Percentiles rank a stretch among this genome's conserved stretches.
These are phyloP conservation scores for Murraya koenigii DNA, from an alignment of 345 rosid species.

Conservation along the genomic window DNA sequence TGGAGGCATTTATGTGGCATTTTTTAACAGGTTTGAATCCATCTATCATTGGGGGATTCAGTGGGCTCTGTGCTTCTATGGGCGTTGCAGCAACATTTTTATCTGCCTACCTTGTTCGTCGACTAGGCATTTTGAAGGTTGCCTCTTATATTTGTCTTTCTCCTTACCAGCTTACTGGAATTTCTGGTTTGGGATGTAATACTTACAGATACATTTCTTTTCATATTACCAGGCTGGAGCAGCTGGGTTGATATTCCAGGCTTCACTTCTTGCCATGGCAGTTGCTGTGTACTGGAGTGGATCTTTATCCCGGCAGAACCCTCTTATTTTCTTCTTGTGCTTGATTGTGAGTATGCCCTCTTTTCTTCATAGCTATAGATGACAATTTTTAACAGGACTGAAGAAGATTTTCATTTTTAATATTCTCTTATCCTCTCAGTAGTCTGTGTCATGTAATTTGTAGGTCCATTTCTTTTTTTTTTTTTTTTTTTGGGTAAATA, in stretches of 20 bases:
- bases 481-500: too few species aligned
- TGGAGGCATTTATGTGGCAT: neutral
- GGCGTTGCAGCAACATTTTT: slow-evolving; percentile 93
- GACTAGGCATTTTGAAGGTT: slow-evolving; percentile 75
- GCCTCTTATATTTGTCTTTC: slow-evolving; percentile 11
- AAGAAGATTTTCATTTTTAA: neutral
- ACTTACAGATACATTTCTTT: slow-evolving; percentile 9
- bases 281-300: slow-evolving; percentile 78
- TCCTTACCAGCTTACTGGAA: neutral
- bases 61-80: slow-evolving; percentile 91
- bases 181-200: neutral
- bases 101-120: slow-evolving; percentile 71
- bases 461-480: too few species aligned
- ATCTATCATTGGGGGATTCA: slow-evolving; percentile 84
- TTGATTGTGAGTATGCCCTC: slow-evolving; percentile 58
- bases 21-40: slow-evolving; percentile 69
- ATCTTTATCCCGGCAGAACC: slow-evolving; percentile 61
- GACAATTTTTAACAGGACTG: neutral
- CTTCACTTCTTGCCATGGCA: slow-evolving; percentile 72
- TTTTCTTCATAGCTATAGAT: neutral
- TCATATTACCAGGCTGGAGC: slow-evolving; percentile 84
- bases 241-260: slow-evolving; percentile 77
- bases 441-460: neutral
- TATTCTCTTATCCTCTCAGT: neutral
- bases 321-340: slow-evolving; percentile 69